Base-by-base conservation (phyloP, 768 basidiomycete genomes). In the Terana coerulea region DNA sequence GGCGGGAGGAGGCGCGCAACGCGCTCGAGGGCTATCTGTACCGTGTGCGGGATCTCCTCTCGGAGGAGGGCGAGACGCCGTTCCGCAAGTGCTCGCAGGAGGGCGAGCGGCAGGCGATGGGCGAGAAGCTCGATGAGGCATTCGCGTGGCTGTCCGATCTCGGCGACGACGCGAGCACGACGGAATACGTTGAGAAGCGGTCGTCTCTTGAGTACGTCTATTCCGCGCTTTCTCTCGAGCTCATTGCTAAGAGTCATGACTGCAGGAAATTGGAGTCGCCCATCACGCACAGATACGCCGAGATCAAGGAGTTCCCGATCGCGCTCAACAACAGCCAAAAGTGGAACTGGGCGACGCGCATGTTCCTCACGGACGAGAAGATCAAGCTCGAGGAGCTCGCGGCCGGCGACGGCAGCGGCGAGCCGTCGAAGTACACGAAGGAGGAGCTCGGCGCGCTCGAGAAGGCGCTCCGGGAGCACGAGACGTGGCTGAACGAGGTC, bases 11-110 rank as follows among this genome's bases (percentile, higher is more conserved):
- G 66, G 91, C 92, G 2, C 78, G 87, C 26, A 99, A 99, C 69
- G 75, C 79, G 22, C 81, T 99, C 46, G 97, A 99, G 68, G 82
- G 86, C 28, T 97, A 97, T 64, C 69, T 98, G n/a, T 99, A 99
- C 72, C 80, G 86, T 53, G 70, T 97, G 29, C 84, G 91, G 19
- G 93, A 93, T 62, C 75, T 95, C 9, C 73, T 98, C 26, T 77
- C 80, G 26, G 83, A 87, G 33, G 79, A 80, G 58, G 59, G 51
- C n/a, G 77, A 82, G 7, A 81, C 85, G 6, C 88, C 91, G 2
- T 90, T 98, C 71, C 82, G 83, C 67, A 86, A 89, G 62, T 95
- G 87, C 65, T 95, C 93, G 4, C 86, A 85, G 56, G 69, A 74
- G 8, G 63, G 65, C 5, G 97, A 99, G 67, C 74, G 91, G 41